Evolutionary conservation across 169 alveolate species (phyloP), one percentile per base, ranked within the genome.

Genomic region (Plasmodium falciparum): DNA sequence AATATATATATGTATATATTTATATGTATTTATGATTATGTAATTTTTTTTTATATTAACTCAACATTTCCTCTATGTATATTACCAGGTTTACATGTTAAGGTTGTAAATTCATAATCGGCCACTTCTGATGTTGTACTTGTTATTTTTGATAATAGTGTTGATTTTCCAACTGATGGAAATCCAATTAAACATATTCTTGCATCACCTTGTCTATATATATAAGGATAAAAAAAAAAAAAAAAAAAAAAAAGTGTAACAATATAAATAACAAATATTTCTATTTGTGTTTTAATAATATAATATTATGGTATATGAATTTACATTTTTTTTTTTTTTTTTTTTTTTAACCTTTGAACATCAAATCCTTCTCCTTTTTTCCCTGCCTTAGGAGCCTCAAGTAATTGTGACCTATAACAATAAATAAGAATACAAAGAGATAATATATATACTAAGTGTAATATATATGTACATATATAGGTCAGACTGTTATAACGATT

Each of bases 111-210:
- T 93, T 99, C 99, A 93, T 99, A 98, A 33, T 98, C 99, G 13
- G 99, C 99, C 6, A 97, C 98, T 92, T 99, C 99, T 17, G 99
- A 98, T 88, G 91, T 96, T 3, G 99, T 96, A 20, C 98, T 99
- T 26, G 99, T 98, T 65, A 99, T 92, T 83, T 97, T 97, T 67
- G 97, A 97, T 70, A 99, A 95, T 8, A 99, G 97, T 1, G 99
- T 98, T 12, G 99, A 96, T 89, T 99, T 99, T 47, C 99, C 99
- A 20, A 99, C 99, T 7, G 99, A 98, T 5, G 99, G 99, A 93
- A 99, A 99, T 15, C 99, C 99, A 20, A 99, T 98, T 88, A 99
- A 96, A 39, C 99, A 99, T 11, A 99, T 98, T 67, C 99, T 95
- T 11, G 99, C 99, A 89, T 99, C 99, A 59, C 99, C 99, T 29